Conservation (phyloP, 2,329 filamentous ascomycete genomes). For the Fusarium sp. region DNA sequence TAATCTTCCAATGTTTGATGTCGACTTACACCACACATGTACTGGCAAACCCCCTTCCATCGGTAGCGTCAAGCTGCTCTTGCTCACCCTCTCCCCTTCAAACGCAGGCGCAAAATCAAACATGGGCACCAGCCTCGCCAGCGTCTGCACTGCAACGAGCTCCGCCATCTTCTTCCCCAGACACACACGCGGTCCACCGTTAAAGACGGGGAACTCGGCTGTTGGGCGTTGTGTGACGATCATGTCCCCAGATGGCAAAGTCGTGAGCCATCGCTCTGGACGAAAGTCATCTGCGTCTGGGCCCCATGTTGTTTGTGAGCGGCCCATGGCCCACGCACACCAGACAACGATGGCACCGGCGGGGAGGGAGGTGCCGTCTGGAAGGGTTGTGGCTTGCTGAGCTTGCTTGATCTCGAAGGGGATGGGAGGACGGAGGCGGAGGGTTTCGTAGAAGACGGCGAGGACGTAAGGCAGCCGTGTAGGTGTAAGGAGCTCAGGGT, state of each 20-base stretch:
- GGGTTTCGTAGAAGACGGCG: slow-evolving; percentile 71
- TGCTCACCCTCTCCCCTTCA: slow-evolving; percentile 63
- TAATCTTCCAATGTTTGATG: background rate
- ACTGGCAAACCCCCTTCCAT: slow-evolving; percentile 71
- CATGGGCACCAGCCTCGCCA: slow-evolving; percentile 59
- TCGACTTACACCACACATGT: slow-evolving; percentile 21
- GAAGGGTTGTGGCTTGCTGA: slow-evolving; percentile 62
- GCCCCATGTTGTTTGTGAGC: slow-evolving; percentile 68
- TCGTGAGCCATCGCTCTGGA: slow-evolving; percentile 67
- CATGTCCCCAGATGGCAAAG: slow-evolving; percentile 44
- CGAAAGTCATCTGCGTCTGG: slow-evolving; percentile 65
- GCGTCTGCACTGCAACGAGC: slow-evolving; percentile 66
- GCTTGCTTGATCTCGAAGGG: slow-evolving; percentile 75
- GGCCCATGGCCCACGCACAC: slow-evolving; percentile 74
- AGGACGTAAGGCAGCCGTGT: slow-evolving; percentile 65
- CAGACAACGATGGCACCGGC: slow-evolving; percentile 67
- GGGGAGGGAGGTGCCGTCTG: slow-evolving; percentile 70
- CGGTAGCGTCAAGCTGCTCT: slow-evolving; percentile 71
- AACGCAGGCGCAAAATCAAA: slow-evolving; percentile 64
- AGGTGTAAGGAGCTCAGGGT: slow-evolving; percentile 53
- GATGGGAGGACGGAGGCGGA: slow-evolving; percentile 72
- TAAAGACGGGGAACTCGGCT: slow-evolving; percentile 73
- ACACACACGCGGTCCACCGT: slow-evolving; percentile 71
- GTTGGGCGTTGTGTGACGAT: slow-evolving; percentile 57
- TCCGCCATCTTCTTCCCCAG: slow-evolving; percentile 75